Evolutionary conservation across 371 early-diverging fungal species (phyloP), one percentile per base, ranked within the genome.

Genomic region (Mortierella sp.): DNA sequence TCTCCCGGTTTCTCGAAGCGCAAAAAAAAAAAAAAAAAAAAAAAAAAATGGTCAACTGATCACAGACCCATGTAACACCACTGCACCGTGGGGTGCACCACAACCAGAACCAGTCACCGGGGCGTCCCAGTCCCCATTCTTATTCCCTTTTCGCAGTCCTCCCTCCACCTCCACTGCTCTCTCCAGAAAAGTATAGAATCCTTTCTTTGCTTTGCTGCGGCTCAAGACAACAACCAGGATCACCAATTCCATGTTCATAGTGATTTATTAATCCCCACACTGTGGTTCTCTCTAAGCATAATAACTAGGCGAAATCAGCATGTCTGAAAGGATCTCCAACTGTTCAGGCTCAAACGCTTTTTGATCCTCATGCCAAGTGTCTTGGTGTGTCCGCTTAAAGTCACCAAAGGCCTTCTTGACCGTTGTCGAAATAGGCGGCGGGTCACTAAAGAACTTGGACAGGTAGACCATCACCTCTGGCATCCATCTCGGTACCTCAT

Each of bases 341-440:
- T 97, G 94, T 18, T 93, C 91, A 56, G 89, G 89, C 2, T 85
- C 88, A 77, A 97, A 97, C 63, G 84, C 83, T 63, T 82, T 83
- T 83, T 88, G 88, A 64, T 97, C 95, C 68, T 96, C 93, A 60
- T 94, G 93, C 97, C 97, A 97, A 4, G 93, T 93, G 70, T 97
- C 97, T 60, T 95, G 95, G 73, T 97, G 97, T 1, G 97, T 96
- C 59, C 97, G 84, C 75, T 90, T 84, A 77, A 97, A 97, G 65
- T 97, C 96, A 7, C 95, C 90, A 84, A 96, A 97, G 19, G 93
- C 92, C 66, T 92, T 92, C 66, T 92, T 87, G 4, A 95, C 91
- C 7, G 97, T 94, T 14, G 92, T 74, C 89, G 92, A 83, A 66
- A 97, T 92, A 11, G 96, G 97, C 9, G 91, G 90, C 14, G 95